These are phyloP conservation scores for Pyrenophora graminea DNA, from an alignment of 2,329 filamentous ascomycete species.

Conservation along the genomic window DNA sequence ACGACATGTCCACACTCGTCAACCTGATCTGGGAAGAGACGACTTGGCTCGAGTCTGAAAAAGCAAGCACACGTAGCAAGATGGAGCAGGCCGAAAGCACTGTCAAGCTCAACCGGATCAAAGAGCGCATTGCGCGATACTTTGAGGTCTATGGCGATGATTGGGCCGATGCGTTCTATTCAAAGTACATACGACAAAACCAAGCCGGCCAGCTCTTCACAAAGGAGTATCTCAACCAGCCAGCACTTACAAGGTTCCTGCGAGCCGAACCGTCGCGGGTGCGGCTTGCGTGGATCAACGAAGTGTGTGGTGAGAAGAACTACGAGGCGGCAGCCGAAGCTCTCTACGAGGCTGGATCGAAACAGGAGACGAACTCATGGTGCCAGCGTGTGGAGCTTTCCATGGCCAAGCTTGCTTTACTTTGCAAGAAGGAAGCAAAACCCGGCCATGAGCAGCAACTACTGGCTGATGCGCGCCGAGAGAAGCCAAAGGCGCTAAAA, in stretches of 20 bases:
- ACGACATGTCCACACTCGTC: slow-evolving; percentile 66
- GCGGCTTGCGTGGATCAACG: slow-evolving; percentile 93
- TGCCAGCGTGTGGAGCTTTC: slow-evolving; percentile 92
- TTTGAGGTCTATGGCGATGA: slow-evolving; percentile 68
- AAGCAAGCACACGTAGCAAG: slow-evolving; percentile 37
- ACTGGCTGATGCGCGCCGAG: slow-evolving; percentile 33
- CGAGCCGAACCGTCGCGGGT: slow-evolving; percentile 71
- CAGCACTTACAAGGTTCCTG: slow-evolving; percentile 77
- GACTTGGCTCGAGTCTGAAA: slow-evolving; percentile 45
- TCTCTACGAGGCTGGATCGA: slow-evolving; percentile 70
- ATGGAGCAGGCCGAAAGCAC: slow-evolving; percentile 42
- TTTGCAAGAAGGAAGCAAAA: slow-evolving; percentile 59
- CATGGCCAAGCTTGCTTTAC: slow-evolving; percentile 74
- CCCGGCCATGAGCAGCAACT: slow-evolving; percentile 45
- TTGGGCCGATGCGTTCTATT: slow-evolving; percentile 79
- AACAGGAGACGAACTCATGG: slow-evolving; percentile 80
- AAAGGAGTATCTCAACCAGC: slow-evolving; percentile 68
- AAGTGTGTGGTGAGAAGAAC: slow-evolving; percentile 76
- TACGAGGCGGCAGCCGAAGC: slow-evolving; percentile 73
- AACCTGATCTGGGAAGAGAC: slow-evolving; percentile 54
- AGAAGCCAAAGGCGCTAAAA: slow-evolving; percentile 47
- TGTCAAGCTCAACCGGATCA: slow-evolving; percentile 51
- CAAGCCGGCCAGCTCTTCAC: slow-evolving; percentile 60
- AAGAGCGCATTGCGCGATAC: slow-evolving; percentile 51
- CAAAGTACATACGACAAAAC: slow-evolving; percentile 68